Base-by-base conservation (phyloP, 768 basidiomycete genomes). In the Panaeolus cyanescens region DNA sequence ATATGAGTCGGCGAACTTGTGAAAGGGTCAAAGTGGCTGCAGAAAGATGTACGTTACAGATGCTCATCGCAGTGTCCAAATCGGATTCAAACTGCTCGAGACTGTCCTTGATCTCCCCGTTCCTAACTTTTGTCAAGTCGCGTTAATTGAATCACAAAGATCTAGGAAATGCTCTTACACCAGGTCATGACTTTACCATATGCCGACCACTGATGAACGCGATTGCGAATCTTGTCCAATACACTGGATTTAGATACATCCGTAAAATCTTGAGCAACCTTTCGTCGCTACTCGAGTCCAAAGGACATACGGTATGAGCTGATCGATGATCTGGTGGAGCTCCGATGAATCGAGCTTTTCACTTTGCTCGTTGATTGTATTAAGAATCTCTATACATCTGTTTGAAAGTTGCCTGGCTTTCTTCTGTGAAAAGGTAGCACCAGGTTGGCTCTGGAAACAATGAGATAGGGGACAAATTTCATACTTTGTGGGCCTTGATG, bases 401-500 rank as follows among this genome's bases (percentile, higher is more conserved):
- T 74, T 64, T 4, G 75, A 75, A 22, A 87, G 69, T 50, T 75
- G 78, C 61, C 67, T 70, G 19, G 80, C 74, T 65, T 80, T 82
- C 64, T 71, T 65, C 84, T 84, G 64, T 55, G 60, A 37, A 33
- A 45, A 36, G 59, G 22, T n/a, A 31, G 4, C 31, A 58, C 15
- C 25, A 61, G 5, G 32, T 36, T 54, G 39, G 62, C 55, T 37
- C 32, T 56, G 28, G 31, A 56, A 13, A 32, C 45, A 17, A 25
- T 39, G 59, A 10, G 40, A 22, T 28, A 42, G 25, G 31, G 32
- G 54, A 30, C 28, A 54, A 25, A 17, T 59, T 33, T 58, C 42
- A 62, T 53, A 85, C 86, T 79, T 84, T 86, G 68, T 84, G 78
- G 20, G 78, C 68, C 20, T 75, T 67, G 19, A 86, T 75, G 59